Evolutionary conservation across 345 rosid species (phyloP).

Genomic region (Leavenworthia alabamica): DNA sequence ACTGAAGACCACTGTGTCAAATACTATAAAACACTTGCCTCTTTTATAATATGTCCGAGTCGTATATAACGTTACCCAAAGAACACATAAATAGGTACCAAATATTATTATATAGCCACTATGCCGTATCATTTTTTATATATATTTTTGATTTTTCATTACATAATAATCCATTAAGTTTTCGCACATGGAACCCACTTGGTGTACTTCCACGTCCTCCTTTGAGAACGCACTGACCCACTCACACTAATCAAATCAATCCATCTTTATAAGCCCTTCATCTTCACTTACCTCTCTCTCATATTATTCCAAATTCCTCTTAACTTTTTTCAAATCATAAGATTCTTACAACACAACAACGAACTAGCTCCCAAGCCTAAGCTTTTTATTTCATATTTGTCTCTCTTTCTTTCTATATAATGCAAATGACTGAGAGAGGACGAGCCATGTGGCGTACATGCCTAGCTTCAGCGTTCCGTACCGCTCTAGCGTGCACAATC

Average conservation of each 20-base stretch:
- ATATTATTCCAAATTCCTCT: slow-evolving; percentile 30
- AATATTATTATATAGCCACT: slow-evolving; percentile 9
- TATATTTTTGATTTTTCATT: background rate
- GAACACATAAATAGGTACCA: slow-evolving; percentile 3
- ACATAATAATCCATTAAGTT: slow-evolving; percentile 26
- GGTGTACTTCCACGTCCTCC: slow-evolving; percentile 36
- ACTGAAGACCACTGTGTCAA: slow-evolving; percentile 11
- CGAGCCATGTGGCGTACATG: slow-evolving; percentile 51
- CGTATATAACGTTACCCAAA: background rate
- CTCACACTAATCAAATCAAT: slow-evolving; percentile 21
- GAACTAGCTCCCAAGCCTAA: slow-evolving; percentile 30
- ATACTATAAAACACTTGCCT: slow-evolving; percentile 18
- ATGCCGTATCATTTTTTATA: slow-evolving; percentile 7
- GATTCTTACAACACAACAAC: slow-evolving; percentile 28
- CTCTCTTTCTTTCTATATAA: slow-evolving; percentile 7
- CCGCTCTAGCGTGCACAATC: slow-evolving; percentile 69
- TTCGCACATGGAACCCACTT: slow-evolving; percentile 32
- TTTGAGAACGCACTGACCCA: slow-evolving; percentile 29
- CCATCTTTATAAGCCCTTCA: slow-evolving; percentile 29
- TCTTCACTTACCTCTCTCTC: slow-evolving; percentile 29
- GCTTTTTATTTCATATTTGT: background rate
- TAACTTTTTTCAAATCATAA: slow-evolving; percentile 14
- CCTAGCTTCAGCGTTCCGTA: slow-evolving; percentile 61
- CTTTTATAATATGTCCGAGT: background rate
- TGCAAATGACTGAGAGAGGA: slow-evolving; percentile 38